Evolutionary conservation across 1,139 yeast genomes (phyloP).

Genomic region (Candida tetrigidarum): DNA sequence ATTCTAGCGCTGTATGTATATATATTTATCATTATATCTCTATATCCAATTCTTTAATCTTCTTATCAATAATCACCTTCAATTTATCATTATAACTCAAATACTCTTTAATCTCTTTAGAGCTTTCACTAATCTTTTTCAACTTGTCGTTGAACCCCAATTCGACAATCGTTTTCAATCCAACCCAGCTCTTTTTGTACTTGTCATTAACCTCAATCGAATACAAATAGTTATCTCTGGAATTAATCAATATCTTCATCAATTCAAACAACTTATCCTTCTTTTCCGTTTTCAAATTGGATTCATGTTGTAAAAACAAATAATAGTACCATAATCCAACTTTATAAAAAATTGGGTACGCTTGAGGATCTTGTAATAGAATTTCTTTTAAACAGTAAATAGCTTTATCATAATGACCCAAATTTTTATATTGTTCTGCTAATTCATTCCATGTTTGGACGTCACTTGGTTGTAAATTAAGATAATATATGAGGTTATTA

Average conservation of each 20-base stretch:
- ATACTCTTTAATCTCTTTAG: constrained; percentile 27
- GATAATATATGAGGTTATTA: constrained; percentile 49
- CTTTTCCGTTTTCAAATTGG: constrained; percentile 20
- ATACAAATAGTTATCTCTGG: constrained; percentile 63
- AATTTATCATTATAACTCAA: constrained; percentile 28
- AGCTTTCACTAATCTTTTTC: constrained; percentile 16
- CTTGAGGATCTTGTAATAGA: constrained; percentile 66
- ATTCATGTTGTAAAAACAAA: constrained; percentile 25
- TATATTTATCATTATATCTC: constrained; percentile 8
- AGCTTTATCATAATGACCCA: constrained; percentile 73
- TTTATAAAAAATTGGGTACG: constrained; percentile 70
- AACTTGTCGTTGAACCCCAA: constrained; percentile 26
- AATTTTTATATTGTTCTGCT: constrained; percentile 58
- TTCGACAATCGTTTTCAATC: constrained; percentile 51
- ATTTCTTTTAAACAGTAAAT: constrained; percentile 72
- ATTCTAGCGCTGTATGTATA: not conserved
- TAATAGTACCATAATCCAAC: constrained; percentile 44
- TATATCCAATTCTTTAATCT: constrained; percentile 23
- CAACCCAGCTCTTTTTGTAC: constrained; percentile 78
- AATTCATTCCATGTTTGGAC: constrained; percentile 78
- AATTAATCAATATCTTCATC: constrained; percentile 31
- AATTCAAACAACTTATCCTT: constrained; percentile 30
- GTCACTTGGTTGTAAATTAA: constrained; percentile 71
- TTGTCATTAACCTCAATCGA: constrained; percentile 76
- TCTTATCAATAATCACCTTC: constrained; percentile 21